Evolutionary conservation across 2,329 filamentous ascomycete genomes (phyloP), one percentile per base, ranked within the genome.

Genomic region (Colletotrichum cereale): DNA sequence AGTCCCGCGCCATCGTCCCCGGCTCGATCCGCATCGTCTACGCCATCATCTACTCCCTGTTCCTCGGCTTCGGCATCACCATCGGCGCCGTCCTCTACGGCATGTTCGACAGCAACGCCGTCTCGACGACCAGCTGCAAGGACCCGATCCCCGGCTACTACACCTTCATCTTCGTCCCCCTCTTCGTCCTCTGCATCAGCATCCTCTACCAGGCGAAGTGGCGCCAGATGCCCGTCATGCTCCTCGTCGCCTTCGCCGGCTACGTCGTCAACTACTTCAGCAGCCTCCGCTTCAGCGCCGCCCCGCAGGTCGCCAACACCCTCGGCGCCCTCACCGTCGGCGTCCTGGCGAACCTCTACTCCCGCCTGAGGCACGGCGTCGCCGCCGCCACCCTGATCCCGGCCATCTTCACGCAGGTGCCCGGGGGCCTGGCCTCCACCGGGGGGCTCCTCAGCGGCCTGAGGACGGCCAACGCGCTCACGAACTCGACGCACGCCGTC

Each of bases 171-270:
- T 95, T 94, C 77, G 94, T 96, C 0, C 88, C 92, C 0, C 79
- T 87, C 8, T 97, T 95, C 79, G 90, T 93, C 11, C 78, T 94
- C 36, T 93, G 91, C 76, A 86, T 96, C 48, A 90, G 91, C 58
- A 84, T 95, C 67, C 90, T 95, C 78, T 95, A 95, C 78, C 92
- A 95, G 75, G 93, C 92, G 48, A 94, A 94, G 79, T 94, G 90
- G 89, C 92, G 90, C 75, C 93, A 96, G 78, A 89, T 92, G 75
- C 93, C 93, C 0, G 85, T 93, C 63, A 96, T 96, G 93, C 82
- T 93, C 2, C 48, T 91, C 57, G 93, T 96, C 66, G 89, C 93
- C 1, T 88, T 93, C 68, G 86, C 88, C 0, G 93, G 93, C 3
- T 96, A 95, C 78, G 81, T 93, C 3, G 91, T 94, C 75, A 95